Evolutionary conservation across 768 basidiomycete species (phyloP).

Genomic region (Hortiboletus campestris): DNA sequence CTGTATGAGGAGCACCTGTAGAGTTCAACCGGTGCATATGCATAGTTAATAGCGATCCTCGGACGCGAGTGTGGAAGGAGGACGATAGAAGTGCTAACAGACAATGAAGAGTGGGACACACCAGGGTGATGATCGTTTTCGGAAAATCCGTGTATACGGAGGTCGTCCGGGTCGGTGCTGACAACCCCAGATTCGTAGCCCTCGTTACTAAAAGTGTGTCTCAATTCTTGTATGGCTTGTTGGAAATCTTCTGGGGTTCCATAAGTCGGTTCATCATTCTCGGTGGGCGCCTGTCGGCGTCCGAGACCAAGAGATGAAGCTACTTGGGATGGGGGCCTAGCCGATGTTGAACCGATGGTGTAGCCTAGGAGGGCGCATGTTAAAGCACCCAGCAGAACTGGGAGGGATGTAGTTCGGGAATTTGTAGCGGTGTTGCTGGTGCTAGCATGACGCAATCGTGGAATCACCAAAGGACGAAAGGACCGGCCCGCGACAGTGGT

Average conservation of each 20-base stretch:
- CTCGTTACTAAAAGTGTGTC: slow-evolving; percentile 30
- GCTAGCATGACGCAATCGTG: slow-evolving; percentile 10
- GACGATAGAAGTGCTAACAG: no score
- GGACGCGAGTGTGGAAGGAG: background rate
- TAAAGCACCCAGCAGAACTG: slow-evolving; percentile 17
- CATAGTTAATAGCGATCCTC: background rate
- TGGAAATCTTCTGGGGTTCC: slow-evolving; percentile 54
- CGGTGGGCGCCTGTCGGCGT: background rate
- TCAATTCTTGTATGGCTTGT: slow-evolving; percentile 51
- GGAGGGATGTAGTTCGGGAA: slow-evolving; percentile 1
- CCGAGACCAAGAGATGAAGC: slow-evolving; percentile 3
- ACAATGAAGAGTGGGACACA: slow-evolving; percentile 23
- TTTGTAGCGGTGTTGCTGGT: background rate
- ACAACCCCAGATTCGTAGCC: slow-evolving; percentile 25
- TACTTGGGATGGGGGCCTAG: slow-evolving; percentile 2
- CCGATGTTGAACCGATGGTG: slow-evolving; percentile 16
- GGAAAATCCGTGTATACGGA: slow-evolving; percentile 55
- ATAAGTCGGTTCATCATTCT: slow-evolving; percentile 34
- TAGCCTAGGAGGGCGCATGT: slow-evolving; percentile 22
- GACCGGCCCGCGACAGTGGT: background rate
- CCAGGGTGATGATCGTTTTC: slow-evolving; percentile 51
- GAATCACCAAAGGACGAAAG: background rate
- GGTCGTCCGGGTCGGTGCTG: slow-evolving; percentile 51
- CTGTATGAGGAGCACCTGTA: slow-evolving; percentile 47
- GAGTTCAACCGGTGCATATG: background rate